phyloP scores from a whole-genome alignment of 768 basidiomycete genomes.

The Cyclocybe cylindracea region DNA sequence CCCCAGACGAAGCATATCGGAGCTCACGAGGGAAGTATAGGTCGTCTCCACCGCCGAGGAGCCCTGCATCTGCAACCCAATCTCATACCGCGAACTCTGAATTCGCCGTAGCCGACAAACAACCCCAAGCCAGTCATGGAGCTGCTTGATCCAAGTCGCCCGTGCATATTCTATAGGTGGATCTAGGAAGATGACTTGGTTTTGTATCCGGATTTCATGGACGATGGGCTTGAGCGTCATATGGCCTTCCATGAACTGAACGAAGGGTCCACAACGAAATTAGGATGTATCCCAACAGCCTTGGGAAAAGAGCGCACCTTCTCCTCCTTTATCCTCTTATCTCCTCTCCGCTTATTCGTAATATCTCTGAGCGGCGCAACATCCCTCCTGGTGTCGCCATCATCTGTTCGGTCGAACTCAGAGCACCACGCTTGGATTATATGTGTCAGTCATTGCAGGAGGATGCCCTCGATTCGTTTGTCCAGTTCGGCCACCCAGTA shows the following conservation, averaged over 20 bases:
- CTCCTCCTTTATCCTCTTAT: slow-evolving; percentile 76
- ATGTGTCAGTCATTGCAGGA: slow-evolving; percentile 71
- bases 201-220: slow-evolving; percentile 97
- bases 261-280: neutral
- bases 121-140: slow-evolving; percentile 52
- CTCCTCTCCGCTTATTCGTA: slow-evolving; percentile 65
- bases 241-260: slow-evolving; percentile 68
- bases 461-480: slow-evolving; percentile 78
- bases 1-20: neutral
- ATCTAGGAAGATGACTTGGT: slow-evolving; percentile 98
- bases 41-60: slow-evolving; percentile 66
- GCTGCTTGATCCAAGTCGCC: slow-evolving; percentile 42
- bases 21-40: slow-evolving; percentile 79
- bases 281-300: no score
- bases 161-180: slow-evolving; percentile 96
- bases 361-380: slow-evolving; percentile 50
- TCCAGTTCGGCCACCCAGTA: slow-evolving; percentile 87
- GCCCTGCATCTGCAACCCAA: slow-evolving; percentile 89
- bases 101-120: slow-evolving; percentile 86
- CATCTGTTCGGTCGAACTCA: slow-evolving; percentile 79
- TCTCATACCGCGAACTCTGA: slow-evolving; percentile 96
- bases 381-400: slow-evolving; percentile 62
- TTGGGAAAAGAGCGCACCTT: slow-evolving; percentile 71
- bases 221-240: slow-evolving; percentile 84
- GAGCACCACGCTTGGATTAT: slow-evolving; percentile 87